phyloP scores from a whole-genome alignment of 2,329 filamentous ascomycete species.

The Claviceps pazoutovae region DNA sequence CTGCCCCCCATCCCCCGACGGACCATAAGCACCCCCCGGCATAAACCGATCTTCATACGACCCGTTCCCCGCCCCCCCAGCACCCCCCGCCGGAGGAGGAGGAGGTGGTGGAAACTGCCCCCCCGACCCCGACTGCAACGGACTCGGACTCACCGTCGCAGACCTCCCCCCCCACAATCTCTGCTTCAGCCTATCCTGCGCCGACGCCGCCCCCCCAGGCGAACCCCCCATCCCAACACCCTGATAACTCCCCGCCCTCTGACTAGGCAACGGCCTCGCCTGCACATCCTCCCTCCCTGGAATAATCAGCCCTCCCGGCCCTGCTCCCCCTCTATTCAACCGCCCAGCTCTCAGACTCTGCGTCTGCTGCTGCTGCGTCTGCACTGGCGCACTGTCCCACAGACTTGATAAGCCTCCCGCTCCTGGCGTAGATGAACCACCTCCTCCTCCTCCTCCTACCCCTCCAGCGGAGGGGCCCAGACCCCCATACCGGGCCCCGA shows the following conservation, averaged over 20 bases:
- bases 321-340: slow-evolving; percentile 18
- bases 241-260: slow-evolving; percentile 64
- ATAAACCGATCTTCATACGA: slow-evolving; percentile 33
- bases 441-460: too few species aligned
- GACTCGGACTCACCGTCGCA: slow-evolving; percentile 27
- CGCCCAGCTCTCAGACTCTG: slow-evolving; percentile 32
- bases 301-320: slow-evolving; percentile 7
- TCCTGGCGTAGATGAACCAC: too few species aligned
- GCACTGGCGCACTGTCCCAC: slow-evolving; percentile 34
- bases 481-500: slow-evolving; percentile 41
- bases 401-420: slow-evolving; percentile 35
- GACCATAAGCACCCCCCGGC: slow-evolving; percentile 28
- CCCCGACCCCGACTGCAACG: slow-evolving; percentile 26
- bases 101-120: slow-evolving; percentile 33
- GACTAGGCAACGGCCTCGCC: slow-evolving; percentile 54
- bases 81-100: slow-evolving; percentile 8
- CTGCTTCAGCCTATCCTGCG: slow-evolving; percentile 72
- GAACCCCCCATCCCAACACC: slow-evolving; percentile 14
- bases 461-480: slow-evolving; percentile 17
- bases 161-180: slow-evolving; percentile 55
- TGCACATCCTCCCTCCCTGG: slow-evolving; percentile 9
- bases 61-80: slow-evolving; percentile 5
- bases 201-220: slow-evolving; percentile 33
- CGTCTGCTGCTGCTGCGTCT: slow-evolving; percentile 10
- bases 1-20: slow-evolving; percentile 16